A percentile compares a stretch with the other conserved stretches of the same genome.
These are phyloP conservation scores for Marchantia paleacea DNA, from an alignment of 225 moss, liverwort and hornwort species.

Conservation along the genomic window DNA sequence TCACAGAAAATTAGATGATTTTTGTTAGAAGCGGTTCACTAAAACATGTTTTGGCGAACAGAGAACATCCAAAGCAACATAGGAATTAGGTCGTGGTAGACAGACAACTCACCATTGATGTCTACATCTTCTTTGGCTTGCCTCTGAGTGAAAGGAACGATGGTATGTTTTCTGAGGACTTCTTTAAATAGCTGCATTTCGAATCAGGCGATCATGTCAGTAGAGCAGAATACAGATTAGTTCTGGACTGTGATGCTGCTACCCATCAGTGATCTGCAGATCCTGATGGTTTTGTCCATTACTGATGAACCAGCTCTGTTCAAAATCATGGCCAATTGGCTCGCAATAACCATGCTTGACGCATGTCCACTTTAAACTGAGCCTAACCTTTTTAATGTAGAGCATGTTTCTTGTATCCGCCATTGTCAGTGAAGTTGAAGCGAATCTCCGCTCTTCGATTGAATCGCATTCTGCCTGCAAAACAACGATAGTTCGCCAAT, in stretches of 20 bases:
- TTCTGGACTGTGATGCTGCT: background rate
- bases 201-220: background rate
- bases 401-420: constrained; percentile 15
- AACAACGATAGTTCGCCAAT: background rate
- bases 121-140: constrained; percentile 3
- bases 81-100: background rate
- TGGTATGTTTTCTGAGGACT: constrained; percentile 9
- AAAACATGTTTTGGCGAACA: background rate
- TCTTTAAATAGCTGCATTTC: constrained; percentile 8
- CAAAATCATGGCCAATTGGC: background rate
- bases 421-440: background rate
- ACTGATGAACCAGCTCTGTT: background rate
- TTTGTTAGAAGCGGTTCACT: background rate
- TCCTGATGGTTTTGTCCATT: background rate
- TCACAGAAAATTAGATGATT: background rate
- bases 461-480: constrained; percentile 9
- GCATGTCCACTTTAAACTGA: no score
- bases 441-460: background rate
- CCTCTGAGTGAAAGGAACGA: constrained; percentile 10
- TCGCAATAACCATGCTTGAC: background rate
- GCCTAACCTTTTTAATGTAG: constrained; percentile 6
- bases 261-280: background rate
- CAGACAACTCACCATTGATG: constrained; percentile 8
- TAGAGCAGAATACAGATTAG: background rate
- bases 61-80: background rate